A percentile compares a stretch with the other conserved stretches of the same genome.
phyloP scores from a whole-genome alignment of 495 filamentous ascomycete genomes.

The Trypethelium eluteriae region DNA sequence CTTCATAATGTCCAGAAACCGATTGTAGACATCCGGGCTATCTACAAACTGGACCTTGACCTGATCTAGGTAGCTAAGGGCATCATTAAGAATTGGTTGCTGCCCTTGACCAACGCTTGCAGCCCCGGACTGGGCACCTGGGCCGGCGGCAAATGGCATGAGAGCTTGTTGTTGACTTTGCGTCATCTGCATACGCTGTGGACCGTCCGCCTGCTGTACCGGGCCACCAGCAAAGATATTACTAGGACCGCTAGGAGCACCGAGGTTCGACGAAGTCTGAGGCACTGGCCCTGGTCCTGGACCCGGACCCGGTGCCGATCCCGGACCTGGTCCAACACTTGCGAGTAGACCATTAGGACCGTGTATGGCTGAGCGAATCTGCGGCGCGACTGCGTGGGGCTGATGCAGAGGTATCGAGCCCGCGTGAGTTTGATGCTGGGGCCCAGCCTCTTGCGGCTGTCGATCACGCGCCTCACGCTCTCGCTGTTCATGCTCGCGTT shows the following conservation, averaged over 20 bases:
- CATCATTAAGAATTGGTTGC: slow-evolving; percentile 93
- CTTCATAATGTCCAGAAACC: slow-evolving; percentile 99
- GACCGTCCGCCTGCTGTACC: slow-evolving; percentile 50
- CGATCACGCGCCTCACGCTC: background rate
- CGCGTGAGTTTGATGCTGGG: slow-evolving; percentile 4
- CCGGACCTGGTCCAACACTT: slow-evolving; percentile 26
- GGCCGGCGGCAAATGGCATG: slow-evolving; percentile 31
- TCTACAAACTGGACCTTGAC: slow-evolving; percentile 98
- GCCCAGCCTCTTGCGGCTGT: slow-evolving; percentile 3
- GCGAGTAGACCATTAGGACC: slow-evolving; percentile 4
- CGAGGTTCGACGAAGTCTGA: slow-evolving; percentile 48
- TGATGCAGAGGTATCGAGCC: slow-evolving; percentile 10
- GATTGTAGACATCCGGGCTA: slow-evolving; percentile 95
- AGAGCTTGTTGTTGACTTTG: slow-evolving; percentile 35
- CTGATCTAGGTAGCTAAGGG: slow-evolving; percentile 93
- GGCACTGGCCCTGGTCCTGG: slow-evolving; percentile 50
- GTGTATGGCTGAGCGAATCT: slow-evolving; percentile 4
- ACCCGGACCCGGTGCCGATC: slow-evolving; percentile 78
- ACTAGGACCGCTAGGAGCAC: slow-evolving; percentile 56
- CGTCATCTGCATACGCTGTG: slow-evolving; percentile 39
- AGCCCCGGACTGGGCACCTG: slow-evolving; percentile 19
- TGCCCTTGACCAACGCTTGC: slow-evolving; percentile 54
- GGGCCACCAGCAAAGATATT: slow-evolving; percentile 60
- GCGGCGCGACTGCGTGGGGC: slow-evolving; percentile 1
- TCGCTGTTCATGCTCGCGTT: slow-evolving; percentile 8